Evolutionary conservation across 2,329 filamentous ascomycete species (phyloP).

Genomic region (Claviceps humidiphila): DNA sequence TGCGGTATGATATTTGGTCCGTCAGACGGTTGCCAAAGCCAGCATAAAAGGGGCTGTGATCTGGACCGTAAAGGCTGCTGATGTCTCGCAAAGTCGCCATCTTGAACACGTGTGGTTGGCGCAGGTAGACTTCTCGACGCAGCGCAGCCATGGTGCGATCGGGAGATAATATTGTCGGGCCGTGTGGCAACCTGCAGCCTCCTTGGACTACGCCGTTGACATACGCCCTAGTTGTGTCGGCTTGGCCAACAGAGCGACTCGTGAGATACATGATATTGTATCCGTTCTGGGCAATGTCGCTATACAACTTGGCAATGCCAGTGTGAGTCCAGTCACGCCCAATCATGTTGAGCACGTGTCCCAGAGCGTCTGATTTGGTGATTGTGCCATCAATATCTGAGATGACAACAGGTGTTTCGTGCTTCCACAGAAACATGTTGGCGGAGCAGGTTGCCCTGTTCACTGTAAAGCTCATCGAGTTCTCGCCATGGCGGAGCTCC

Average conservation of each 20-base stretch:
- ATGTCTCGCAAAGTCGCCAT: constrained; percentile 97
- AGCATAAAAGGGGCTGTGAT: constrained; percentile 80
- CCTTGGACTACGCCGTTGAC: constrained; percentile 83
- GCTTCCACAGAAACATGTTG: constrained; percentile 86
- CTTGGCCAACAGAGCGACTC: constrained; percentile 82
- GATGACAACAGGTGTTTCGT: constrained; percentile 87
- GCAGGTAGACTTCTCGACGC: constrained; percentile 80
- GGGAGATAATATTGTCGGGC: constrained; percentile 88
- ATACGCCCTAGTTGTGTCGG: constrained; percentile 81
- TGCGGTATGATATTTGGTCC: constrained; percentile 89
- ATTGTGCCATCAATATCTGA: constrained; percentile 98
- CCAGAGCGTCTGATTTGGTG: constrained; percentile 89
- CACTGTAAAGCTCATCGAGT: constrained; percentile 91
- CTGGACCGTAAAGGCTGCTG: constrained; percentile 66
- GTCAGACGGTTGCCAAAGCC: constrained; percentile 95
- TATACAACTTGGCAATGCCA: constrained; percentile 93
- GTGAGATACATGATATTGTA: constrained; percentile 99
- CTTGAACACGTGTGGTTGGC: constrained; percentile 97
- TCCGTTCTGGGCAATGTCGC: constrained; percentile 85
- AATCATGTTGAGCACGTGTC: constrained; percentile 92
- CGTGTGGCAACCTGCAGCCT: constrained; percentile 70
- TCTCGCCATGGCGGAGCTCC: constrained; percentile 70
- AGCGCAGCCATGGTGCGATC: constrained; percentile 91
- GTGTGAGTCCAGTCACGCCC: constrained; percentile 96
- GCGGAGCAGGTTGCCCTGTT: constrained; percentile 87